Evolutionary conservation across 164 flowering plant species (phyloP), one percentile per base, ranked within the genome.

Genomic region (Annona cherimola): DNA sequence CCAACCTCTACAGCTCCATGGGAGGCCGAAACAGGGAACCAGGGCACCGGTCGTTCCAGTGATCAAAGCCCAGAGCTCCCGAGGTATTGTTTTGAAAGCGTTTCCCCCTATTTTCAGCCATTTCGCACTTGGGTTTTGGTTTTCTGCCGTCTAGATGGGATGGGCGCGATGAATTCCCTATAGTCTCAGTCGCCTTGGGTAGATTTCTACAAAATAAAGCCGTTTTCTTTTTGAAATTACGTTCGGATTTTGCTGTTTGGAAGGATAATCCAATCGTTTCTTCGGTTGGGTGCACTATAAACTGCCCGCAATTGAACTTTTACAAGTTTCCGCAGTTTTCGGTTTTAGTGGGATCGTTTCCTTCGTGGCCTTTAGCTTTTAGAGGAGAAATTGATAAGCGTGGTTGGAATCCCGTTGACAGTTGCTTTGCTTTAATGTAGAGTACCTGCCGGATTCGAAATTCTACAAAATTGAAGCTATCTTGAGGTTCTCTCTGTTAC

Each of bases 401-500:
- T 61, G 26, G 64, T 42, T 70, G 16, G 2, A 67, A 9, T 64
- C 68, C 77, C 76, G 42, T 45, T 70, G 61, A 61, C 75, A 74
- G 0, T 74, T 42, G 62, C 18, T 5, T 74, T 66, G 71, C 55
- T 71, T 66, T 73, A 4, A 68, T 9, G 64, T 77, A 89, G 97
- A 81, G 76, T 89, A 85, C 72, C 5, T 78, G 12, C 97, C 93
- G 1, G 94, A 88, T 42, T 81, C 92, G n/a, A 85, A 90, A 50
- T 94, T 94, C 67, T 92, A 90, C 87, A 94, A 89, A 83, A 87
- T 92, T 35, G 98, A 94, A 82, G 98, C 97, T 1, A 87, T 94
- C 78, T 59, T 94, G 54, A 92, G 98, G 16, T 12, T 50, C 57
- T 50, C 57, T 46, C 8, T 46, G 1, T 46, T 4, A 0, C 5